Evolutionary conservation across 305 asterid genomes (phyloP), one percentile per base, ranked within the genome.

Genomic region (Plantago rigida): DNA sequence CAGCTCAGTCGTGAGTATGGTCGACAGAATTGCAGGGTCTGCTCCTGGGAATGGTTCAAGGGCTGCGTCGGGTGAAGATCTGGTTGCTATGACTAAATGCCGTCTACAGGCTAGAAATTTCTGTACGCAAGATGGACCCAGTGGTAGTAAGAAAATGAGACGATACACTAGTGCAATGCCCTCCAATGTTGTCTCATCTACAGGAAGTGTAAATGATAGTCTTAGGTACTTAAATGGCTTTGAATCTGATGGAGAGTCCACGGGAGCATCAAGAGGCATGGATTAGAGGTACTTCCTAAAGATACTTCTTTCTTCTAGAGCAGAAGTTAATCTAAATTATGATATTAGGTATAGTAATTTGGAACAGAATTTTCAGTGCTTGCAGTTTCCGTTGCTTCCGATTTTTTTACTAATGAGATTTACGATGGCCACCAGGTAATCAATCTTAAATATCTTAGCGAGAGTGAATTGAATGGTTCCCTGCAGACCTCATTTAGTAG

Each of bases 1-100:
- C 71, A 71, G 94, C 72, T 89, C 99, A 14, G 95, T 89, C 66
- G 91, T 89, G 73, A 89, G 97, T 66, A 86, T 92, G 96, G 81
- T 81, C 24, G 99, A 92, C 76, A 86, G 95, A 76, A 83, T 87
- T 55, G 95, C 99, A 44, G 99, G 99, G 73, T 89, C 99, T 69
- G 96, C 96, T 59, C 99, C 99, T 10, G 96, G 96, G 42, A 89
- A 87, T 83, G 99, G 96, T 60, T 92, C 99, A 39, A 81, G 95
- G 71, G 97, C 99, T 67, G 97, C 96, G 45, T 91, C 87, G 13
- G 97, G 99, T 47, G 99, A 92, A 78, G 99, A 89, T 85, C 78
- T 92, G 80, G 99, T 81, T 73, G 96, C 95, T 50, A 82, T 83
- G 95, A 89, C 99, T 47, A 92, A 82, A 70, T 89, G 91, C 63